phyloP scores from a whole-genome alignment of 2,329 filamentous ascomycete species.

The Fusarium siculi region DNA sequence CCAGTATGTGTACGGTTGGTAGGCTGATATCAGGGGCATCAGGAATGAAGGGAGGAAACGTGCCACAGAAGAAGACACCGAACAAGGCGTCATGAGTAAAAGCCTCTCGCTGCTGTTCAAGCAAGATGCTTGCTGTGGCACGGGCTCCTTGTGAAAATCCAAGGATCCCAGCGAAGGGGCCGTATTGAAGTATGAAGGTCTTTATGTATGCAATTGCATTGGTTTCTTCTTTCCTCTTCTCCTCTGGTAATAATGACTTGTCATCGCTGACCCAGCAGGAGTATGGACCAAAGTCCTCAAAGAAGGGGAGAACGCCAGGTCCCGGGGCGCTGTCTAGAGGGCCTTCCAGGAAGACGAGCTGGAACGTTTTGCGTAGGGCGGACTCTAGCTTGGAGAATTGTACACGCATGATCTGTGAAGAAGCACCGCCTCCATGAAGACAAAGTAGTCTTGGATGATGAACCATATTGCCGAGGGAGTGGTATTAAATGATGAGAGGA shows the following conservation, averaged over 20 bases:
- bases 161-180: background rate
- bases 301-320: background rate
- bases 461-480: background rate
- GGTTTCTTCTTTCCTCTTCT: background rate
- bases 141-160: constrained; percentile 4
- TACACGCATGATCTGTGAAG: background rate
- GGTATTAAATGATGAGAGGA: background rate
- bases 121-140: background rate
- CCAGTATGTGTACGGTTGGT: background rate
- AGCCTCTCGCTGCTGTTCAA: background rate
- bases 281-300: constrained; percentile 1
- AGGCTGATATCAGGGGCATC: background rate
- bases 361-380: background rate
- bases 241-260: background rate
- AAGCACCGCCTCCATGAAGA: constrained; percentile 2
- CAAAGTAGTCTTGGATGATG: background rate
- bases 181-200: background rate
- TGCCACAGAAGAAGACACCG: constrained; percentile 6
- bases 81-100: background rate
- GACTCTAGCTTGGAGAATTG: constrained; percentile 1
- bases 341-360: background rate
- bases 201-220: background rate
- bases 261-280: constrained; percentile 9
- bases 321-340: background rate
- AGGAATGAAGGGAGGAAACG: background rate